Evolutionary conservation across 1,139 yeast genomes (phyloP).

Genomic region (Suhomyces guaymorum): DNA sequence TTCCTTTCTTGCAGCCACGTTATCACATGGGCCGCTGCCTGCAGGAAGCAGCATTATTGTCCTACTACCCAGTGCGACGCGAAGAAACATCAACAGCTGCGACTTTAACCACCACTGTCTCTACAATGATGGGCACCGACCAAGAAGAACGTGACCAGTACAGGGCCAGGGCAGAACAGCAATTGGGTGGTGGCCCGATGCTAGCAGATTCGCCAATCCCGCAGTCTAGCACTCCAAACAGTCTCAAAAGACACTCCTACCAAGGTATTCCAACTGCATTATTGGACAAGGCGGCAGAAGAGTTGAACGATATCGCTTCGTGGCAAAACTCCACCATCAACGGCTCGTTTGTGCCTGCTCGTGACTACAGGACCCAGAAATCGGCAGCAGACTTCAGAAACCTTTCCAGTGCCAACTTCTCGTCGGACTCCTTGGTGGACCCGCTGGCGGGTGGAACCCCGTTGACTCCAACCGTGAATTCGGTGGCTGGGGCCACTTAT

Average conservation of each 20-base stretch:
- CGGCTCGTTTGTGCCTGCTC: conserved; percentile 4
- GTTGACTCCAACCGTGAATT: conserved; percentile 12
- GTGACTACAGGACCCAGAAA: neutral
- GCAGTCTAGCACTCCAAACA: neutral
- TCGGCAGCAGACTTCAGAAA: conserved; percentile 18
- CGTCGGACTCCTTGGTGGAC: conserved; percentile 39
- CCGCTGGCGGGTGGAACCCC: conserved; percentile 12
- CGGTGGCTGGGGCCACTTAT: conserved; percentile 2
- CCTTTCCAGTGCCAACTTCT: conserved; percentile 45
- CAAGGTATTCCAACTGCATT: neutral
- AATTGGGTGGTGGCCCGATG: conserved; percentile 1
- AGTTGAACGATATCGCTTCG: neutral
- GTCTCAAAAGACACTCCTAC: conserved; percentile 4
- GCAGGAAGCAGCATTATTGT: neutral
- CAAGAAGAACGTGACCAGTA: conserved; percentile 7
- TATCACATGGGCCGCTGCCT: neutral
- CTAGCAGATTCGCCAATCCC: neutral
- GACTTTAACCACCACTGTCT: conserved; percentile 5
- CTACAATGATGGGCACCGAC: conserved; percentile 1
- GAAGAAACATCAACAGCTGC: neutral
- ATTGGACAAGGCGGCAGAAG: neutral
- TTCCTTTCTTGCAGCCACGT: neutral
- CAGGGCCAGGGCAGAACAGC: conserved; percentile 4
- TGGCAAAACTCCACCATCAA: conserved; percentile 2
- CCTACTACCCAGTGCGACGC: neutral